These are phyloP conservation scores for Naegleria gruberi DNA, from an alignment of 208 protist genomes.

Conservation along the genomic window DNA sequence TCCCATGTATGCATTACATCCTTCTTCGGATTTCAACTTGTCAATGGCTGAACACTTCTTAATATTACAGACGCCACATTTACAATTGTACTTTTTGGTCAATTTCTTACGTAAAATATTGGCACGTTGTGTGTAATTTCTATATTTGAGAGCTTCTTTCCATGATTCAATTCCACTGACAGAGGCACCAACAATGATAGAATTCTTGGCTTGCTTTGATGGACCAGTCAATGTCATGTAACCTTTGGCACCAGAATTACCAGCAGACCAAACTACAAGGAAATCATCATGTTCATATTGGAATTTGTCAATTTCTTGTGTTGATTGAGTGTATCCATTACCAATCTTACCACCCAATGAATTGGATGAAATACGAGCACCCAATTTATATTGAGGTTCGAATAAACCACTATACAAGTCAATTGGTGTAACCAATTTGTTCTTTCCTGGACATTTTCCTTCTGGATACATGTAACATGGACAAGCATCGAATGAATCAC, in stretches of 20 bases:
- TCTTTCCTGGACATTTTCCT: neutral
- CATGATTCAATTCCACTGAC: neutral
- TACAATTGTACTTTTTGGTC: neutral
- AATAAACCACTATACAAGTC: slow-evolving; percentile 46
- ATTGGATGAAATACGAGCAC: slow-evolving; percentile 67
- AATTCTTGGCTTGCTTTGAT: slow-evolving; percentile 13
- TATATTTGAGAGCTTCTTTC: neutral
- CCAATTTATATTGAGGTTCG: slow-evolving; percentile 45
- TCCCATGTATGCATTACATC: neutral
- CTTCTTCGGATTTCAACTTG: neutral
- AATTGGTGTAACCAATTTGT: neutral
- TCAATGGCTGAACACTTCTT: neutral
- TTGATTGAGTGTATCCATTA: neutral
- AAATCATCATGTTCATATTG: slow-evolving; percentile 52
- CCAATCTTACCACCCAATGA: slow-evolving; percentile 55
- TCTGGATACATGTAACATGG: neutral
- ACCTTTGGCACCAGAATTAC: slow-evolving; percentile 44
- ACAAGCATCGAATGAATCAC: neutral
- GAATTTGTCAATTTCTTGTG: slow-evolving; percentile 51
- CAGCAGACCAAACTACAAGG: slow-evolving; percentile 59
- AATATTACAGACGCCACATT: neutral
- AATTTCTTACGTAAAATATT: neutral
- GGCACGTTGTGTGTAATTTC: neutral
- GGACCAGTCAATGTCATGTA: slow-evolving; percentile 24
- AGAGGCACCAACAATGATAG: neutral